phyloP scores from a whole-genome alignment of 352 stramenopile genomes.

The Halophytophthora polymorphica region DNA sequence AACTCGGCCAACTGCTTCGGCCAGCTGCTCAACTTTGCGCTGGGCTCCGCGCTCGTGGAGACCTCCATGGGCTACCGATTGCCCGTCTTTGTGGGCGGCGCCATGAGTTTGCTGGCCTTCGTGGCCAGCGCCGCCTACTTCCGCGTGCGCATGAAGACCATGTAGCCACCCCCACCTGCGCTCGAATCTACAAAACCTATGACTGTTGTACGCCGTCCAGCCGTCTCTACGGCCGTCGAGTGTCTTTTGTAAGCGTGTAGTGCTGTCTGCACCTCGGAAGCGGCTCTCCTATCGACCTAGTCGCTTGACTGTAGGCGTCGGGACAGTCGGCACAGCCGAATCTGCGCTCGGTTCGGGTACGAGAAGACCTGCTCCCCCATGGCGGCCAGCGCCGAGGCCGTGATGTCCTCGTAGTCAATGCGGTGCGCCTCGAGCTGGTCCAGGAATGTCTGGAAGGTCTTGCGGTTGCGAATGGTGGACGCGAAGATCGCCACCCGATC shows the following conservation, averaged over 20 bases:
- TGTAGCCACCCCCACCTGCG: constrained; percentile 16
- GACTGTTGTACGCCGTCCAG: constrained; percentile 6
- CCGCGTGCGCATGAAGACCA: constrained; percentile 36
- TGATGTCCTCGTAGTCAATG: constrained; percentile 73
- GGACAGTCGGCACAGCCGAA: constrained; percentile 61
- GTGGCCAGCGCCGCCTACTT: constrained; percentile 33
- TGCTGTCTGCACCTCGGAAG: no score
- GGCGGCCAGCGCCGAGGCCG: constrained; percentile 24
- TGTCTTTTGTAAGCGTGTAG: no score
- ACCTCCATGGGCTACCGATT: constrained; percentile 38
- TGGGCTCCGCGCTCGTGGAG: constrained; percentile 39
- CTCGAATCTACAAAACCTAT: constrained; percentile 1
- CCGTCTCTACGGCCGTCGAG: no score
- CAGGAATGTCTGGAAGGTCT: constrained; percentile 75
- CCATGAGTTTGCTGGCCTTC: constrained; percentile 33
- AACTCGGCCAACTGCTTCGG: constrained; percentile 53
- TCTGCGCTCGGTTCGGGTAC: constrained; percentile 67
- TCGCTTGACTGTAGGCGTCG: constrained; percentile 3
- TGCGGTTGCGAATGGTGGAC: constrained; percentile 69
- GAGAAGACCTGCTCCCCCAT: constrained; percentile 47
- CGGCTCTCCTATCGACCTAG: no score
- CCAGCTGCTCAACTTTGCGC: constrained; percentile 51
- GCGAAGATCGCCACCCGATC: constrained; percentile 66
- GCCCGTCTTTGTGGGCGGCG: constrained; percentile 41
- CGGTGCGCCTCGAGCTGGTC: constrained; percentile 43